Evolutionary conservation across 2,329 filamentous ascomycete genomes (phyloP), one percentile per base, ranked within the genome.

Genomic region (Claviceps citrina): DNA sequence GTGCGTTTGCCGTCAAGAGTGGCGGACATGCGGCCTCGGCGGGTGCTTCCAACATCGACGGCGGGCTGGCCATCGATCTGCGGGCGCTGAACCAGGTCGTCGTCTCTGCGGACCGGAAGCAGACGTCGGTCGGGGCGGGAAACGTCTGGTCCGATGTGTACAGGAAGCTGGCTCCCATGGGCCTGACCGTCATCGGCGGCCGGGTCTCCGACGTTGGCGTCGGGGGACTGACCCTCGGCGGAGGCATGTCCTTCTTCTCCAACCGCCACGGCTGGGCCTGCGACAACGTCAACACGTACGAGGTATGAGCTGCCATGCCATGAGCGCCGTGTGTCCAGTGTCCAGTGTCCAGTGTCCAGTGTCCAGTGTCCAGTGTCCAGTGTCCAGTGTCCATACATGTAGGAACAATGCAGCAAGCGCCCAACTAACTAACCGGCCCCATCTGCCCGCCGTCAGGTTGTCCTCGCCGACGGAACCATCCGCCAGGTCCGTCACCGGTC

Each of bases 401-500:
- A n/a, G n/a, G n/a, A n/a, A n/a, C n/a, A n/a, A n/a, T n/a, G n/a
- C n/a, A n/a, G n/a, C n/a, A n/a, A n/a, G n/a, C n/a, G n/a, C n/a
- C n/a, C n/a, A n/a, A n/a, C n/a, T n/a, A n/a, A n/a, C n/a, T n/a
- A n/a, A n/a, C n/a, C n/a, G n/a, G n/a, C n/a, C n/a, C n/a, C n/a
- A n/a, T n/a, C n/a, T n/a, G n/a, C n/a, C n/a, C n/a, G n/a, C n/a
- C 58, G 44, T 25, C 59, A 33, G 31, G 7, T 68, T 4, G 59
- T 74, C 2, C 63, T 64, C 7, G 65, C 62, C 0, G 53, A 54
- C 18, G 31, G 31, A 4, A 22, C 31, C 12, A 50, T 67, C 15
- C 47, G 68, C 1, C 61, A 55, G 2, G 68, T 65, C 3, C 63
- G 56, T 5, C 20, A 34, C 53, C 51, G 3, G 51, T 33, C 31